A percentile compares a stretch with the other conserved stretches of the same genome.
These are phyloP conservation scores for Tagetes erecta DNA, from an alignment of 129 eudicot genomes.

Conservation along the genomic window DNA sequence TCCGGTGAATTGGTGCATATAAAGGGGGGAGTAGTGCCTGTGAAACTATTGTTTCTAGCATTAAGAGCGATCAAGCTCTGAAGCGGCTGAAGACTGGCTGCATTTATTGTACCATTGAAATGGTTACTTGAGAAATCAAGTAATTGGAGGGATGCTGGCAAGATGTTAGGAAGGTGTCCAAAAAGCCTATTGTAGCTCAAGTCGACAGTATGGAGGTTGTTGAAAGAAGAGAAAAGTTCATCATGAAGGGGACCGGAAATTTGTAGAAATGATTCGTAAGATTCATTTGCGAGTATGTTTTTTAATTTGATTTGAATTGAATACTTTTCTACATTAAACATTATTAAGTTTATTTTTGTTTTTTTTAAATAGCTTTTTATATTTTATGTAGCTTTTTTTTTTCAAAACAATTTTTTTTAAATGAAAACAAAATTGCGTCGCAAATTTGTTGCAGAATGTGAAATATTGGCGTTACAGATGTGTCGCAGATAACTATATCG, in stretches of 20 bases:
- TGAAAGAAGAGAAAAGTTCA: constrained; percentile 7
- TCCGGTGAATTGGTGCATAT: constrained; percentile 30
- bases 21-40: constrained; percentile 27
- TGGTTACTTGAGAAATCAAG: constrained; percentile 59
- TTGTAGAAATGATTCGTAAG: too few relatives aligned
- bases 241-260: constrained; percentile 41
- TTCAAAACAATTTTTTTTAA: too few relatives aligned
- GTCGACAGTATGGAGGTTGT: constrained; percentile 29
- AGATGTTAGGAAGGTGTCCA: constrained; percentile 30
- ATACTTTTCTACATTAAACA: too few relatives aligned
- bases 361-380: too few relatives aligned
- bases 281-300: too few relatives aligned
- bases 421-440: too few relatives aligned
- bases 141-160: neutral
- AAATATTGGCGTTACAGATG: too few relatives aligned
- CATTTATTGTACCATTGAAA: constrained; percentile 27
- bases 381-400: too few relatives aligned
- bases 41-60: constrained; percentile 40
- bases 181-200: constrained; percentile 47
- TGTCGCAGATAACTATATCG: too few relatives aligned
- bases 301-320: too few relatives aligned
- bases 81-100: constrained; percentile 16
- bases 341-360: too few relatives aligned
- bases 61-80: constrained; percentile 26
- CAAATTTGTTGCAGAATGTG: too few relatives aligned